Evolutionary conservation across 768 basidiomycete genomes (phyloP).

Genomic region (Agrocybe praecox): DNA sequence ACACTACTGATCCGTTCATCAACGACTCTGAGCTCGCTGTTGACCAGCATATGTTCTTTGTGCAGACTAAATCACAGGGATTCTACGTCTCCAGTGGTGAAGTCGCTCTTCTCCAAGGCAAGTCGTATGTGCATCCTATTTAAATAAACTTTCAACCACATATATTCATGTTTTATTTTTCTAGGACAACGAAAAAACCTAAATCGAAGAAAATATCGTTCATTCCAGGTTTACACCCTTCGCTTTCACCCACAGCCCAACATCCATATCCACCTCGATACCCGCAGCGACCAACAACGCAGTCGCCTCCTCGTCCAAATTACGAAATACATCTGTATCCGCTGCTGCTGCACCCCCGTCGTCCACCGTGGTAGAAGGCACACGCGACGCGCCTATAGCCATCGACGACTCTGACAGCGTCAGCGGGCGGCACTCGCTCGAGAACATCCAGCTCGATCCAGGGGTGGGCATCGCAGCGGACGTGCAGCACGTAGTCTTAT

Average conservation of each 20-base stretch:
- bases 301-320: background rate
- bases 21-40: conserved; percentile 94
- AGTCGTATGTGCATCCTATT: conserved; percentile 30
- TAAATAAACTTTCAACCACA: conserved; percentile 14
- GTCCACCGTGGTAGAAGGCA: conserved; percentile 30
- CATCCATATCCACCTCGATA: background rate
- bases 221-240: conserved; percentile 21
- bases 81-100: conserved; percentile 92
- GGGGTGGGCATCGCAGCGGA: conserved; percentile 32
- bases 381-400: conserved; percentile 53
- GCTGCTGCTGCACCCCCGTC: conserved; percentile 5
- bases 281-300: background rate
- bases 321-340: background rate
- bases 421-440: background rate
- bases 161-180: background rate
- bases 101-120: conserved; percentile 84
- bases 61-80: conserved; percentile 88
- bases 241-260: conserved; percentile 6
- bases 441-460: background rate
- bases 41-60: conserved; percentile 90
- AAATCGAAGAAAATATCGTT: conserved; percentile 58
- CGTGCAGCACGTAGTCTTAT: conserved; percentile 34
- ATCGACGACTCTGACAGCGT: conserved; percentile 38
- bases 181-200: conserved; percentile 68
- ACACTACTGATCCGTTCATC: conserved; percentile 91